Percentiles rank a stretch among this genome's conserved stretches.
Conservation (phyloP, 768 basidiomycete species). For the Pleurotus giganteus region DNA sequence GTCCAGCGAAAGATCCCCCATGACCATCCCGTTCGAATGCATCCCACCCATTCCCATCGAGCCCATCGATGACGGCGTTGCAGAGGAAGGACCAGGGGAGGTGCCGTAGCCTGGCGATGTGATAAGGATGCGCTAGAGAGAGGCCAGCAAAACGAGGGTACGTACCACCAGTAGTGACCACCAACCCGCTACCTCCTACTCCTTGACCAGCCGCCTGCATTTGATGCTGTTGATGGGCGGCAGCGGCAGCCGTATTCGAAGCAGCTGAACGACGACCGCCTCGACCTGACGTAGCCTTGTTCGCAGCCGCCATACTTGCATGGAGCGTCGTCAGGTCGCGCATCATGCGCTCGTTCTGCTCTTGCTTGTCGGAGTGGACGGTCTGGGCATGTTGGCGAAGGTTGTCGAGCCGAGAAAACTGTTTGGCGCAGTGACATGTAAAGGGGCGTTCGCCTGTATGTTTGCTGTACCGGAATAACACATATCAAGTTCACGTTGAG, state of each 20-base stretch:
- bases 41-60: slow-evolving; percentile 1
- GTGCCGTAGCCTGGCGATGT: not conserved
- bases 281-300: slow-evolving; percentile 31
- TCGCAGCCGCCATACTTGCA: slow-evolving; percentile 69
- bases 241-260: slow-evolving; percentile 2
- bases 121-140: not conserved
- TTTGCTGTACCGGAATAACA: slow-evolving; percentile 55
- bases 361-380: slow-evolving; percentile 92
- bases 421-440: slow-evolving; percentile 91
- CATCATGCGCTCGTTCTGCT: slow-evolving; percentile 90
- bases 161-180: not conserved
- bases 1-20: no score
- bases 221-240: not conserved
- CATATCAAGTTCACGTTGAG: not conserved
- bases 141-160: not conserved
- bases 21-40: no score
- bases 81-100: not conserved
- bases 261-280: slow-evolving; percentile 1
- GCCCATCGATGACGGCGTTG: not conserved
- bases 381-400: slow-evolving; percentile 96
- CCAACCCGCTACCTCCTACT: not conserved
- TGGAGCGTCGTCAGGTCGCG: slow-evolving; percentile 82
- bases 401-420: slow-evolving; percentile 96
- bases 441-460: slow-evolving; percentile 98
- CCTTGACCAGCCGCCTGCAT: not conserved